Base-by-base conservation (phyloP, 1,284 basidiomycete species). In the Pholiota adiposa region DNA sequence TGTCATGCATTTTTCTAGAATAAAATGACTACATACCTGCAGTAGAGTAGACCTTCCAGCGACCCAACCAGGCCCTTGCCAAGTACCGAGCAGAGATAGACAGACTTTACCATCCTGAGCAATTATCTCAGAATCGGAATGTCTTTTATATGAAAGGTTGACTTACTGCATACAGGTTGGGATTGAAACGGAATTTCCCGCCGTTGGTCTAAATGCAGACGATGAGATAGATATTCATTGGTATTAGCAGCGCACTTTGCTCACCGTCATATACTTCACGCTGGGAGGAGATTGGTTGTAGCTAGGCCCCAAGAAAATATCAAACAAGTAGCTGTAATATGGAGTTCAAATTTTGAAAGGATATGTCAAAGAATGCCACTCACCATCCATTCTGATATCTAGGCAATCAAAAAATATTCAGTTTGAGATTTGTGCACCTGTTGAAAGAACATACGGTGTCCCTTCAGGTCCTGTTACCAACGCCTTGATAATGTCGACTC, bases 401-500 rank as follows among this genome's bases (percentile, higher is more conserved):
- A 62, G 16, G 41, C 54, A 40, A 16, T 31, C 29, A 4, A 40
- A 52, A 50, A 62, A 23, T n/a, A n/a, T n/a, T n/a, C n/a, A n/a
- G n/a, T n/a, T n/a, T n/a, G n/a, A n/a, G n/a, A n/a, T n/a, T n/a
- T n/a, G n/a, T n/a, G n/a, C n/a, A n/a, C n/a, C n/a, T n/a, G n/a
- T n/a, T n/a, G n/a, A 51, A 44, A 36, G 56, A 53, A 85, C 90
- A 73, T 80, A 96, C 83, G 94, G 94, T 48, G 94, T 96, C 58
- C 91, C 93, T 76, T 94, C 91, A 21, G 94, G 94, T 2, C 93
- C 94, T 29, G 92, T 93, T 64, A 96, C 96, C 59, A 92, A 77
- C 2, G 92, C 93, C 71, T 96, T 97, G 75, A 96, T 93, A 44
- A 95, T 83, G 71, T 96, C 94, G 4, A 96, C 93, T 33, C 94